Evolutionary conservation across 768 basidiomycete genomes (phyloP).

Genomic region (Panellus pusillus): DNA sequence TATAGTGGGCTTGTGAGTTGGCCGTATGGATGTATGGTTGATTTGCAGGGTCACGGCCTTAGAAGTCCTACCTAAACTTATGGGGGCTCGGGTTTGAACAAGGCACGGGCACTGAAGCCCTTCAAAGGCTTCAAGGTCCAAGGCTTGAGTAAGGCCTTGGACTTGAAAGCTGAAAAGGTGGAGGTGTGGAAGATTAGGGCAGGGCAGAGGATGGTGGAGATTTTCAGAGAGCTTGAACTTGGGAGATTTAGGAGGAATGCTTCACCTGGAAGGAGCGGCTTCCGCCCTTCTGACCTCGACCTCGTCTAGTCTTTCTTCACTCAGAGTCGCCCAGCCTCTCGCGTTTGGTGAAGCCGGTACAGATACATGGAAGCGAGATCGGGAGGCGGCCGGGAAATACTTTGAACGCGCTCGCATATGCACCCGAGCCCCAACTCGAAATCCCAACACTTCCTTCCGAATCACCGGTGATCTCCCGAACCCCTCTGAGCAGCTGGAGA

Average conservation of each 20-base stretch:
- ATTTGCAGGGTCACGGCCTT: too few species aligned
- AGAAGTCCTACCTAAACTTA: too few species aligned
- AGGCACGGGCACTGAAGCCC: too few species aligned
- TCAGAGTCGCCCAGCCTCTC: conserved; percentile 60
- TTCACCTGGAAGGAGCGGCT: conserved; percentile 81
- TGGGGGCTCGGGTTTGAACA: too few species aligned
- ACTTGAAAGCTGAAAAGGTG: too few species aligned
- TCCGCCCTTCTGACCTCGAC: conserved; percentile 70
- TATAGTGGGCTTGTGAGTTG: too few species aligned
- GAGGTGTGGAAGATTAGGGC: too few species aligned
- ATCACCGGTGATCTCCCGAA: conserved; percentile 25
- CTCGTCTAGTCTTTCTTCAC: conserved; percentile 74
- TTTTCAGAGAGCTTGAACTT: too few species aligned
- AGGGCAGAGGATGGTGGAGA: too few species aligned
- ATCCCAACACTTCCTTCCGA: conserved; percentile 63
- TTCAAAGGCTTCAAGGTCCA: too few species aligned
- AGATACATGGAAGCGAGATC: conserved; percentile 74
- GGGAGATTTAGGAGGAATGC: conserved; percentile 72
- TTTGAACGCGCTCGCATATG: conserved; percentile 69
- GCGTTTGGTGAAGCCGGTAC: conserved; percentile 57
- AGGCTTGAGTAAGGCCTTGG: too few species aligned
- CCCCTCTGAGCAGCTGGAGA: conserved; percentile 50
- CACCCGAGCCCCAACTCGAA: conserved; percentile 54
- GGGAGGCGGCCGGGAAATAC: conserved; percentile 66
- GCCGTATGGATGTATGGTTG: too few species aligned